Evolutionary conservation across 2,329 filamentous ascomycete species (phyloP), one percentile per base, ranked within the genome.

Genomic region (Aspergillus sergii): DNA sequence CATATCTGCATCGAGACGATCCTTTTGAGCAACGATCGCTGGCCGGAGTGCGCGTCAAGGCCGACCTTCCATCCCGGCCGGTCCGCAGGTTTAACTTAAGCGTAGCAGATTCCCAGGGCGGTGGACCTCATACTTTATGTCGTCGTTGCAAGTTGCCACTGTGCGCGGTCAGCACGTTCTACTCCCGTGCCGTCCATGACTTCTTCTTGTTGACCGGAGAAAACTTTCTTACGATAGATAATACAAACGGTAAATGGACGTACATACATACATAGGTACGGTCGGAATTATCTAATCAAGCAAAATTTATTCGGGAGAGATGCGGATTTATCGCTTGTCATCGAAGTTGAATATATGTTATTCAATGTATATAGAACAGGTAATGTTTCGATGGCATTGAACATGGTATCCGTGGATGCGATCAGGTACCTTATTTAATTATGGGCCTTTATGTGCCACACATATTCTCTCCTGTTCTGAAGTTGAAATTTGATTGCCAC

Each of bases 21-120:
- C 46, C 39, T 48, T 57, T 58, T 30, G 34, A 61, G 63, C 58
- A 67, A 59, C 26, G 65, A 68, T 68, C 65, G 66, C 65, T 66
- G 59, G 19, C 43, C 53, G 53, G 58, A 50, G 60, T 67, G 65
- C 65, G 66, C 63, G 66, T 68, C 64, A 64, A 57, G 46, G 10
- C 57, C 43, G 12, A 34, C n/a, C 36, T 12, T 54, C 36, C 43
- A 26, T 54, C 43, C 54, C 46, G 53, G 39, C 30, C 51, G 62
- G 58, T 58, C 62, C 62, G 62, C 55, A 55, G 59, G 30, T 58
- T 61, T 58, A 55, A 45, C 43, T 55, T 36, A 32, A 16, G 41
- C 21, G 51, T 54, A 54, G 28, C 19, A 54, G 32, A 54, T 21
- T 19, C 51, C 19, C 30, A 54, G n/a, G 28, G 14, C 51, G 19